These are phyloP conservation scores for Tubosaeta sp. DNA, from an alignment of 768 basidiomycete species.

Conservation along the genomic window DNA sequence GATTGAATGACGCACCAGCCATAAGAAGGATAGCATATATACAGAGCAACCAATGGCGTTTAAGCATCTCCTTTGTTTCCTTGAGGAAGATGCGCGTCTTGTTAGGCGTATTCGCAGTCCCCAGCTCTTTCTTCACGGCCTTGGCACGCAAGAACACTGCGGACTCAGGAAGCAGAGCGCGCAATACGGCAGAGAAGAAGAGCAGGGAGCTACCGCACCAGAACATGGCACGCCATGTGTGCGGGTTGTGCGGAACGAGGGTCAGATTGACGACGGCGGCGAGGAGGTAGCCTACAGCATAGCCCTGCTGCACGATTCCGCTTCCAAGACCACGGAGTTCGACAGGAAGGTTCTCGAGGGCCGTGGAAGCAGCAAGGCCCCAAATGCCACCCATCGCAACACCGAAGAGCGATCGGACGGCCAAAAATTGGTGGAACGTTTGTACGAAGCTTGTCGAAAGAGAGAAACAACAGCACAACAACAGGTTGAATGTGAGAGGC, in stretches of 20 bases:
- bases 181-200: constrained; percentile 61
- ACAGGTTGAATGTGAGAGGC: constrained; percentile 79
- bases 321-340: constrained; percentile 82
- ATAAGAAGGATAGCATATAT: constrained; percentile 82
- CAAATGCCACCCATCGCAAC: constrained; percentile 89
- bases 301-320: constrained; percentile 91
- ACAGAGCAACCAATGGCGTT: constrained; percentile 74
- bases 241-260: constrained; percentile 36
- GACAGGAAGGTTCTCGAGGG: constrained; percentile 86
- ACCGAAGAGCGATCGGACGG: constrained; percentile 76
- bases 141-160: constrained; percentile 66
- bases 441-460: constrained; percentile 78
- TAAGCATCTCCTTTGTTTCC: constrained; percentile 75
- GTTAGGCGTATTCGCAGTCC: constrained; percentile 28
- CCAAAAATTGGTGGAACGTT: constrained; percentile 76
- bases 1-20: constrained; percentile 40
- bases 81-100: constrained; percentile 70
- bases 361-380: constrained; percentile 79
- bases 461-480: constrained; percentile 68
- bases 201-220: constrained; percentile 74
- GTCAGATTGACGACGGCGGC: constrained; percentile 80
- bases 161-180: constrained; percentile 74
- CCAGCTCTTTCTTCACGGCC: constrained; percentile 42
- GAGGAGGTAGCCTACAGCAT: constrained; percentile 81
- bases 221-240: constrained; percentile 75